Evolutionary conservation across 306 rosid species (phyloP), one percentile per base, ranked within the genome.

Genomic region (Prunus davidiana): DNA sequence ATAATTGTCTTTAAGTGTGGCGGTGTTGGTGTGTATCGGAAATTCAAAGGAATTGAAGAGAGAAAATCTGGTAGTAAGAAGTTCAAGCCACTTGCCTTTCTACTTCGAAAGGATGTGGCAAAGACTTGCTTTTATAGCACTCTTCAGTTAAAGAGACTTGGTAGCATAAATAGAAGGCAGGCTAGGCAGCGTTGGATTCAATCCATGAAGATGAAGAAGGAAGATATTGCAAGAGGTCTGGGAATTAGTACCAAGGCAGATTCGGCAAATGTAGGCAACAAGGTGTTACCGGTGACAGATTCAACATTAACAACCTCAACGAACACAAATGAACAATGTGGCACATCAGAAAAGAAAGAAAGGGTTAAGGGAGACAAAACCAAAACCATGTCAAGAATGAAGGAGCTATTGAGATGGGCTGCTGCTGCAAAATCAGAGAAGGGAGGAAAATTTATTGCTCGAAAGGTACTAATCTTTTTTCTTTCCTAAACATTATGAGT

Each of bases 361-460:
- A 79, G 54, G 70, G 1, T 30, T 16, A 91, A 86, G 28, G 88
- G 84, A 52, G 89, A 87, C 3, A 91, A 75, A 73, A 74, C 74
- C 73, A 91, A 87, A 81, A 57, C 88, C 65, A 60, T 88, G 67
- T 87, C 98, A 9, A 95, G 92, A 85, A 86, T 95, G 96, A 95
- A 92, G 79, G 96, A 95, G 89, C 84, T 95, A 0, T 79, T 92
- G 66, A 88, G 96, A 86, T 92, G 99, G 99, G 97, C 92, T 56
- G 84, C 93, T 20, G 81, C 90, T 72, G 78, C 89, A n/a, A 95
- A 84, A 80, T 72, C 97, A 74, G 97, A 91, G 49, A 95, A 80
- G 79, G 92, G 88, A 55, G 88, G 85, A 24, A 92, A 88, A 75
- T 82, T 83, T 79, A 72, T 82, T 64, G 87, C 88, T 38, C 78